These are phyloP conservation scores for Wickerhamiella kurtzmanii DNA, from an alignment of 805 yeast genomes.

Conservation along the genomic window DNA sequence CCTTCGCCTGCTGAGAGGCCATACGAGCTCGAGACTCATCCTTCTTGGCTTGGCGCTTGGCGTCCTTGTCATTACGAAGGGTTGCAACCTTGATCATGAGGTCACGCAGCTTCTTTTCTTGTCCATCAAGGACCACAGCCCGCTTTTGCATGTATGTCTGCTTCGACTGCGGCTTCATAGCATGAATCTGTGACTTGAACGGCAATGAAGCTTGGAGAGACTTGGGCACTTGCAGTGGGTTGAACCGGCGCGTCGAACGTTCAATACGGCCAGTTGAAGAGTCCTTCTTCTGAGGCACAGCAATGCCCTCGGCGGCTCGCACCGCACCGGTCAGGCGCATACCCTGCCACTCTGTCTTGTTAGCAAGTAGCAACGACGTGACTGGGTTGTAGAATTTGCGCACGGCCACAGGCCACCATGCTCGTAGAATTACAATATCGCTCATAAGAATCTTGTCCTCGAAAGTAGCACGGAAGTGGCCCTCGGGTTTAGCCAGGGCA, in stretches of 20 bases:
- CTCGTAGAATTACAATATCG: conserved; percentile 77
- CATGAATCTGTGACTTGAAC: conserved; percentile 78
- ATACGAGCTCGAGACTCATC: conserved; percentile 61
- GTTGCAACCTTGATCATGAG: conserved; percentile 80
- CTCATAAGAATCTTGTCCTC: conserved; percentile 81
- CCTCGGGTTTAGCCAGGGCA: conserved; percentile 88
- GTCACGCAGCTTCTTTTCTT: conserved; percentile 84
- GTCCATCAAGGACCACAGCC: conserved; percentile 86
- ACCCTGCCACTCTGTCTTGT: conserved; percentile 87
- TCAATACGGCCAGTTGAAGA: conserved; percentile 52
- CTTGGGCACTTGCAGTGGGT: conserved; percentile 76
- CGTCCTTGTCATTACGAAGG: conserved; percentile 71
- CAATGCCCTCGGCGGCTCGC: conserved; percentile 57
- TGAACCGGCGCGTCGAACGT: conserved; percentile 72
- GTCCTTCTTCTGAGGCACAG: conserved; percentile 45
- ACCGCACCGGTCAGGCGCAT: conserved; percentile 92
- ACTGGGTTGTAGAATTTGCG: conserved; percentile 93
- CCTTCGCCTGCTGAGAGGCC: conserved; percentile 60
- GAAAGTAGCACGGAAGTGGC: conserved; percentile 89
- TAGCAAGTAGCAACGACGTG: conserved; percentile 63
- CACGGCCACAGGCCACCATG: conserved; percentile 93
- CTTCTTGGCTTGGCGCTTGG: conserved; percentile 60
- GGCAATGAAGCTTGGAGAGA: conserved; percentile 67
- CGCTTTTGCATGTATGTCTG: conserved; percentile 74
- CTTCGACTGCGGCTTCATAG: conserved; percentile 71